phyloP scores from a whole-genome alignment of 495 filamentous ascomycete genomes.

The Penicillium antarcticum region DNA sequence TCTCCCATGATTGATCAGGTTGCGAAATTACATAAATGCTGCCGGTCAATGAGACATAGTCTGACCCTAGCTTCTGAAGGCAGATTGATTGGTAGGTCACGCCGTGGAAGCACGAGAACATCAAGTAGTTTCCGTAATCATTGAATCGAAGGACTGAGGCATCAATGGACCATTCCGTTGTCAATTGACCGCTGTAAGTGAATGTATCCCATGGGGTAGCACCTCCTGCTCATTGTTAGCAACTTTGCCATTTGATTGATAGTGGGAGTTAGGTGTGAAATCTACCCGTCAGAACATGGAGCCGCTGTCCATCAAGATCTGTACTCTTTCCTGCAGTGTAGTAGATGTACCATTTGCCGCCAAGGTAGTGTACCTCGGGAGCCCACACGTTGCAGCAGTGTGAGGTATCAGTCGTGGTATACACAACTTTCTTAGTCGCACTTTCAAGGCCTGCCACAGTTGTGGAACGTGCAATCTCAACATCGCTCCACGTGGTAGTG shows the following conservation, averaged over 20 bases:
- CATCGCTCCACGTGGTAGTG: constrained; percentile 46
- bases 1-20: constrained; percentile 45
- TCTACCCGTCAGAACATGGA: constrained; percentile 12
- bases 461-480: constrained; percentile 46
- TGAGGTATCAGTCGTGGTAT: constrained; percentile 30
- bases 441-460: constrained; percentile 48
- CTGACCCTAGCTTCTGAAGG: constrained; percentile 25
- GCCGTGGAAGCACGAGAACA: constrained; percentile 45
- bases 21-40: constrained; percentile 38
- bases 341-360: constrained; percentile 46
- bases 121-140: constrained; percentile 35
- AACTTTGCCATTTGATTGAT: neutral
- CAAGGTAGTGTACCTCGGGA: constrained; percentile 50
- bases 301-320: constrained; percentile 11
- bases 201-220: constrained; percentile 40
- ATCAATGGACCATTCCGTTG: constrained; percentile 36
- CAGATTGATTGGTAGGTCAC: constrained; percentile 43
- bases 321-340: constrained; percentile 23
- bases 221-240: constrained; percentile 26
- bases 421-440: constrained; percentile 46
- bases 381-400: constrained; percentile 56
- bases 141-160: constrained; percentile 37
- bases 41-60: constrained; percentile 25
- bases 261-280: no score
- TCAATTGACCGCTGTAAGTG: constrained; percentile 15